Base-by-base conservation (phyloP, 2,329 filamentous ascomycete genomes). In the Colletotrichum shisoi region DNA sequence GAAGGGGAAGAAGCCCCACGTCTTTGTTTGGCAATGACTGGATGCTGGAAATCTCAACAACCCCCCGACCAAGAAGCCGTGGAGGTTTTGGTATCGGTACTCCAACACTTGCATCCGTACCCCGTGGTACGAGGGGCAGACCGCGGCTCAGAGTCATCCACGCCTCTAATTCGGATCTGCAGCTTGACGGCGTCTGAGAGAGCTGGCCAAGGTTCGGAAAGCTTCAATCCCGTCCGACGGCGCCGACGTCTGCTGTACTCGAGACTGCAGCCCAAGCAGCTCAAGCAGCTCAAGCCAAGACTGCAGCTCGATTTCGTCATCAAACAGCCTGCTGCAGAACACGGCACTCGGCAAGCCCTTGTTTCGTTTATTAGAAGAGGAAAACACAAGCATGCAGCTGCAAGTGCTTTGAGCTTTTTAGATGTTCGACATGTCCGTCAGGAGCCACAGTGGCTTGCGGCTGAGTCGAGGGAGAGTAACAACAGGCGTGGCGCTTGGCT, bases 151-250 rank as follows among this genome's bases (percentile, higher is more conserved):
- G n/a, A 21, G 24, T n/a, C 40, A 6, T 13, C 19, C 40, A 17
- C 40, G 27, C 37, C 11, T 15, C 19, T n/a, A 6, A 46, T 49
- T 39, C 63, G 17, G 39, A 58, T 17, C 39, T 57, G 42, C 49
- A 49, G 9, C 21, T 8, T 19, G 44, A 27, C 57, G 34, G 53
- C 17, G 42, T 44, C 39, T 17, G 45, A 39, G 27, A 40, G 31
- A 60, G 19, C 37, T 49, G 34, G 57, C 44, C 58, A 66, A 62
- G 58, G 21, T 45, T 56, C 51, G 58, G 51, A 51, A 51, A 39
- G 24, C 37, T 39, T 49, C 31, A 24, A 24, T 51, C 62, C 63
- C 63, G 58, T 62, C 27, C 15, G 3, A 39, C 37, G 42, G 39
- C 9, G 31, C 27, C 12, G n/a, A 19, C 51, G 27, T 27, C 51